Conservation (phyloP, 2,329 filamentous ascomycete genomes). For the Aspergillus tubingensis region DNA sequence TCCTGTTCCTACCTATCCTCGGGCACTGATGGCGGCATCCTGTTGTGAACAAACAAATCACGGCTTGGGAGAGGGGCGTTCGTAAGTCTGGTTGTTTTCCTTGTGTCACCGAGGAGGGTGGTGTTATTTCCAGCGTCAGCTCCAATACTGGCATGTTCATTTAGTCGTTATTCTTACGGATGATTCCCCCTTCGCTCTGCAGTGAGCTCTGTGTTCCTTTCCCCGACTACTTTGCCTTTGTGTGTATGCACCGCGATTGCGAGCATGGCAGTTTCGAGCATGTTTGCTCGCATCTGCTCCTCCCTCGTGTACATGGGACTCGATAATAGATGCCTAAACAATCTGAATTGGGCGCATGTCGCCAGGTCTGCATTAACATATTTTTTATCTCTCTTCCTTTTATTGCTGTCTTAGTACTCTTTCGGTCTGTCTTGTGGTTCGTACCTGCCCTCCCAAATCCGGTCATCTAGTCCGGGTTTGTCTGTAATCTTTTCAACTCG, state of each 20-base stretch:
- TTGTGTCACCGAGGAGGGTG: constrained; percentile 5
- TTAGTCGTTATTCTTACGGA: constrained; percentile 23
- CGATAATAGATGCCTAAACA: constrained; percentile 1
- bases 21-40: constrained; percentile 15
- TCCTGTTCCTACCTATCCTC: constrained; percentile 9
- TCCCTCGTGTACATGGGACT: constrained; percentile 5
- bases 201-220: constrained; percentile 16
- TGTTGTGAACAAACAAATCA: background rate
- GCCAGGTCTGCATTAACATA: background rate
- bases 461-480: background rate
- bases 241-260: background rate
- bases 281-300: background rate
- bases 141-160: constrained; percentile 10
- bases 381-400: background rate
- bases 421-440: background rate
- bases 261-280: background rate
- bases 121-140: constrained; percentile 4
- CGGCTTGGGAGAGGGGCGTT: constrained; percentile 7
- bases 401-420: background rate
- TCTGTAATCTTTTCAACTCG: too few relatives aligned
- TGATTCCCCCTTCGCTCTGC: constrained; percentile 32
- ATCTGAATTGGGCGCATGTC: constrained; percentile 6
- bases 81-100: constrained; percentile 15
- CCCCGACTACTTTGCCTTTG: background rate
- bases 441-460: background rate